These are phyloP conservation scores for Geranomyces michiganensis DNA, from an alignment of 192 early-diverging fungal genomes.

Conservation along the genomic window DNA sequence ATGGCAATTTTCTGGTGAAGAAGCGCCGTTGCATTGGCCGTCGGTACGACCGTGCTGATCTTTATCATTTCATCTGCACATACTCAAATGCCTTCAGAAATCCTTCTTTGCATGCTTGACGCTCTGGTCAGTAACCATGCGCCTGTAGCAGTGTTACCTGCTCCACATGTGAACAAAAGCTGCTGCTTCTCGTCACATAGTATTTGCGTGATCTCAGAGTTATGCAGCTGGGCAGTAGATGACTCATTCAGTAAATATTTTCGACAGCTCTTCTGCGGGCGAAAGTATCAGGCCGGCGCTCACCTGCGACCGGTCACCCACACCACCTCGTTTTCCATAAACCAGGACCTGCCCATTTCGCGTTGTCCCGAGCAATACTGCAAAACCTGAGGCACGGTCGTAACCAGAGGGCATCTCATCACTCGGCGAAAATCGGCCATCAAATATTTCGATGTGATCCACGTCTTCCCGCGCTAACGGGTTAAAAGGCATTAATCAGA, in stretches of 20 bases:
- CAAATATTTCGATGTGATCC: conserved; percentile 36
- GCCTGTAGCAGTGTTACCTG: conserved; percentile 20
- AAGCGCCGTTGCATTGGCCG: conserved; percentile 15
- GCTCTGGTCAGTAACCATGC: too few species aligned
- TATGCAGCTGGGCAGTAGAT: conserved; percentile 36
- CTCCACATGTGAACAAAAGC: conserved; percentile 42
- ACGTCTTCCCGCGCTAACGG: conserved; percentile 40
- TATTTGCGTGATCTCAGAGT: conserved; percentile 47
- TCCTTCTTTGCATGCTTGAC: too few species aligned
- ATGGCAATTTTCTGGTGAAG: conserved; percentile 45
- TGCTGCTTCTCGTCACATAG: conserved; percentile 30
- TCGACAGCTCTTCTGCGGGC: neutral
- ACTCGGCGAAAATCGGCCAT: conserved; percentile 36
- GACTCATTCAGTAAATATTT: too few species aligned
- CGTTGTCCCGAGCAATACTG: conserved; percentile 49
- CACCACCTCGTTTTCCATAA: conserved; percentile 44
- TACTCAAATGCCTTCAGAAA: neutral
- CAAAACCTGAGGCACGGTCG: conserved; percentile 35
- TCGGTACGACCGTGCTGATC: conserved; percentile 37
- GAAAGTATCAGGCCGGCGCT: neutral
- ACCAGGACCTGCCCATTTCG: conserved; percentile 57
- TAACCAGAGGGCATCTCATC: conserved; percentile 19
- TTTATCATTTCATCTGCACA: conserved; percentile 39
- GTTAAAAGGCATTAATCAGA: conserved; percentile 3
- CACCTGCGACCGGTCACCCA: conserved; percentile 53